These are phyloP conservation scores for Parafenestella ontariensis DNA, from an alignment of 2,329 filamentous ascomycete species.

Conservation along the genomic window DNA sequence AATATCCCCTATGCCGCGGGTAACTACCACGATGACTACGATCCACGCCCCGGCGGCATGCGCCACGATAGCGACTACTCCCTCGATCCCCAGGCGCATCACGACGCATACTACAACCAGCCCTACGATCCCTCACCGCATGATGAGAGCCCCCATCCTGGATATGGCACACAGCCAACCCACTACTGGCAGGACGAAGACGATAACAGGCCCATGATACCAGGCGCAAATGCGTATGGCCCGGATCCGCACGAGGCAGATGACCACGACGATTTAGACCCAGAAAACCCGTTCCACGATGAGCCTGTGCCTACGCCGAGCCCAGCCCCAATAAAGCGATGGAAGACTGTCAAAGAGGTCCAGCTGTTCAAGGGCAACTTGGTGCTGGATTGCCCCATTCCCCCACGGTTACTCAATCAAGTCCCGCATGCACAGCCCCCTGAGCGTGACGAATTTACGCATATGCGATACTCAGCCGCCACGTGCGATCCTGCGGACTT, in stretches of 20 bases:
- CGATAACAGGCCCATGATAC: constrained; percentile 78
- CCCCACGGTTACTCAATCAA: constrained; percentile 84
- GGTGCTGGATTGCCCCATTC: constrained; percentile 94
- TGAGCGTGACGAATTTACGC: constrained; percentile 85
- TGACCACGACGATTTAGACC: constrained; percentile 54
- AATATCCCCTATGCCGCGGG: constrained; percentile 72
- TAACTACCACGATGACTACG: constrained; percentile 62
- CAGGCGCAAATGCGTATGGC: constrained; percentile 66
- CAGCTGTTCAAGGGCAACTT: constrained; percentile 95
- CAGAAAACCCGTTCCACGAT: constrained; percentile 48
- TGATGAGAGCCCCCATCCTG: constrained; percentile 63
- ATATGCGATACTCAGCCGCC: constrained; percentile 92
- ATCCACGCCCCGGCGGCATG: constrained; percentile 57
- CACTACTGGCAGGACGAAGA: constrained; percentile 73
- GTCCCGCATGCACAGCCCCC: constrained; percentile 79
- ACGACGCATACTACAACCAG: constrained; percentile 84
- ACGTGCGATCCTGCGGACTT: constrained; percentile 93
- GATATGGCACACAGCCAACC: constrained; percentile 57
- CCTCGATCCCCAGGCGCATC: constrained; percentile 82
- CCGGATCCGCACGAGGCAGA: constrained; percentile 62
- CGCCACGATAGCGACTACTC: constrained; percentile 69
- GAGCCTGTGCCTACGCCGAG: constrained; percentile 58
- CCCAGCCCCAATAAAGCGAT: constrained; percentile 76
- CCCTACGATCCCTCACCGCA: constrained; percentile 76
- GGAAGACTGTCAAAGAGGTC: constrained; percentile 99